Evolutionary conservation across 345 rosid species (phyloP).

Genomic region (Pistacia integerrima): DNA sequence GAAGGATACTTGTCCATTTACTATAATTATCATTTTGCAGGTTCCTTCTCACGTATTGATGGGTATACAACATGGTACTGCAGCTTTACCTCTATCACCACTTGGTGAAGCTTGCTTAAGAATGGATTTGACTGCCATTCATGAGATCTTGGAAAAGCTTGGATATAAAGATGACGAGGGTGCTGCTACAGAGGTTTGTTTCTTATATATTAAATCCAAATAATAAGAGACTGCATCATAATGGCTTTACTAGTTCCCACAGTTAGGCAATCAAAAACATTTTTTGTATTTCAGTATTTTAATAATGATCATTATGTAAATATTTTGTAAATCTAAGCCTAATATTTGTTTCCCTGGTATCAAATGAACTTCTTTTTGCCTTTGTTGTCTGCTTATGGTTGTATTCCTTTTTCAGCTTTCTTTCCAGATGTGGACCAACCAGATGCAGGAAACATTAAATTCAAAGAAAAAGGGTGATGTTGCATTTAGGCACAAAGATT

Average conservation of each 20-base stretch:
- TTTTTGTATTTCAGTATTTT: constrained; percentile 3
- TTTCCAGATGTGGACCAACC: constrained; percentile 82
- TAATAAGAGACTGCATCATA: neutral
- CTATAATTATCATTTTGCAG: constrained; percentile 33
- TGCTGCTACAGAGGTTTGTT: constrained; percentile 75
- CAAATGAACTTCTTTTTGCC: neutral
- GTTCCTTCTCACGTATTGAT: constrained; percentile 72
- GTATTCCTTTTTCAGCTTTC: constrained; percentile 60
- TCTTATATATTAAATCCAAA: constrained; percentile 5
- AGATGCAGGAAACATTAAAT: constrained; percentile 80
- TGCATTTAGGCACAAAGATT: constrained; percentile 76
- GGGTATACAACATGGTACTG: constrained; percentile 68
- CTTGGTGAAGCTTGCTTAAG: constrained; percentile 83
- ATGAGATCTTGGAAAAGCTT: constrained; percentile 70
- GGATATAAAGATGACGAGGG: constrained; percentile 90
- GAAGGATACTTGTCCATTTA: constrained; percentile 6
- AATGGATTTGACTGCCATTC: constrained; percentile 78
- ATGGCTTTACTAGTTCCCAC: neutral
- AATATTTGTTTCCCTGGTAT: neutral
- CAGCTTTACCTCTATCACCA: constrained; percentile 64
- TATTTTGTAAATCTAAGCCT: neutral
- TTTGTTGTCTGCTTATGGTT: constrained; percentile 6
- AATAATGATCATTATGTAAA: neutral
- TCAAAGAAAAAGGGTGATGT: constrained; percentile 84
- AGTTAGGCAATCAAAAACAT: neutral